Conservation (phyloP, 1,284 basidiomycete species). For the Mycosarcoma mackinlayi region DNA sequence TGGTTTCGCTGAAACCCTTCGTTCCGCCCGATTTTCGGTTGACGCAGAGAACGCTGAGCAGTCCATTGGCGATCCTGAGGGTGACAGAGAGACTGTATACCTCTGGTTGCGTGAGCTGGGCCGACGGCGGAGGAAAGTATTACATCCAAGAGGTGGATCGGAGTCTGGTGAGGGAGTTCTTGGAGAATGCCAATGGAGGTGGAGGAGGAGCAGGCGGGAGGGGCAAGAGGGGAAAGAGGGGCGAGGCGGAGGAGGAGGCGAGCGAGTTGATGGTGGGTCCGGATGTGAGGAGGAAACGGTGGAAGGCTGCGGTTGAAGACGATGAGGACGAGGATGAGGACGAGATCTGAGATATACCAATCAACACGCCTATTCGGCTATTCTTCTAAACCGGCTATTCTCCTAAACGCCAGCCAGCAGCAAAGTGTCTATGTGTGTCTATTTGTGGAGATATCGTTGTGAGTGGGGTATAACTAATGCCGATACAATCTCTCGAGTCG, state of each 20-base stretch:
- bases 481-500: neutral
- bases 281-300: conserved; percentile 35
- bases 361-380: too few relatives aligned
- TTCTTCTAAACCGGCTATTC: too few relatives aligned
- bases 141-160: conserved; percentile 63
- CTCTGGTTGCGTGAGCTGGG: conserved; percentile 63
- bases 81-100: conserved; percentile 57
- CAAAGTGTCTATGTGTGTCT: too few relatives aligned
- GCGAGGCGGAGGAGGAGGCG: conserved; percentile 1
- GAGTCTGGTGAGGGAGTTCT: conserved; percentile 39
- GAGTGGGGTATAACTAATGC: too few relatives aligned
- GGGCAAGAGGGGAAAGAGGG: neutral
- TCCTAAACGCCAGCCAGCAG: too few relatives aligned
- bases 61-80: conserved; percentile 62
- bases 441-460: too few relatives aligned
- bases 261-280: conserved; percentile 30
- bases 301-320: conserved; percentile 34
- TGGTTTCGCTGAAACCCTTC: conserved; percentile 73
- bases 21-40: conserved; percentile 71
- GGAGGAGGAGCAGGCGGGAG: neutral
- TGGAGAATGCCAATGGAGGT: conserved; percentile 10
- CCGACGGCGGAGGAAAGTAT: conserved; percentile 63
- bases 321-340: conserved; percentile 30
- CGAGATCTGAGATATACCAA: neutral
- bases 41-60: conserved; percentile 68